A percentile compares a stretch with the other conserved stretches of the same genome.
phyloP scores from a whole-genome alignment of 139 green algal species.

The Bryopsis sp. region DNA sequence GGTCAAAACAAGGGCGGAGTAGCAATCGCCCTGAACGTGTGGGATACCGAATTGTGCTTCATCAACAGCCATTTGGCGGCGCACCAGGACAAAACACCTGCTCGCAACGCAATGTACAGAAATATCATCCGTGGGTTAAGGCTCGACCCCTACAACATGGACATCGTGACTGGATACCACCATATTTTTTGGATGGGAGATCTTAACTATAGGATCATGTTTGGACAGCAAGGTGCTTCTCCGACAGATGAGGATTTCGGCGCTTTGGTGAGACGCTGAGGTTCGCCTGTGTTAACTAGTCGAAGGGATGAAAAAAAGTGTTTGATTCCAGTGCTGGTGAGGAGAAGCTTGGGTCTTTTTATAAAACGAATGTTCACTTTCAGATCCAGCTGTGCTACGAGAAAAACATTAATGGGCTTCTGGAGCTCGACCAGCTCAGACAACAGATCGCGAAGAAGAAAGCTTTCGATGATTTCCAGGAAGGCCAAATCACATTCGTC shows the following conservation, averaged over 20 bases:
- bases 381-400: background rate
- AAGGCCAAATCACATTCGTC: conserved; percentile 42
- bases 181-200: conserved; percentile 62
- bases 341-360: too few species aligned
- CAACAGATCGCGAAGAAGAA: conserved; percentile 24
- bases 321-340: too few species aligned
- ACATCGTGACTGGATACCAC: conserved; percentile 46
- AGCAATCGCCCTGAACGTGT: conserved; percentile 29
- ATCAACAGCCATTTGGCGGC: conserved; percentile 58
- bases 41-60: conserved; percentile 56
- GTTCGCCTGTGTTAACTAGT: too few species aligned
- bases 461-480: conserved; percentile 49
- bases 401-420: conserved; percentile 17
- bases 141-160: conserved; percentile 34
- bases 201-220: conserved; percentile 49
- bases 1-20: conserved; percentile 50
- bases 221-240: background rate
- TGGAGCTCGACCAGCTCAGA: conserved; percentile 36
- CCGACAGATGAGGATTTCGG: conserved; percentile 3
- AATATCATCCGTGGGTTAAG: conserved; percentile 33
- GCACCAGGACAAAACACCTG: conserved; percentile 41
- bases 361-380: background rate
- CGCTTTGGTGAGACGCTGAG: conserved; percentile 5
- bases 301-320: too few species aligned
- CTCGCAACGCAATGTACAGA: conserved; percentile 25